A percentile compares a stretch with the other conserved stretches of the same genome.
phyloP scores from a whole-genome alignment of 306 rosid genomes.

The Corylus americana region DNA sequence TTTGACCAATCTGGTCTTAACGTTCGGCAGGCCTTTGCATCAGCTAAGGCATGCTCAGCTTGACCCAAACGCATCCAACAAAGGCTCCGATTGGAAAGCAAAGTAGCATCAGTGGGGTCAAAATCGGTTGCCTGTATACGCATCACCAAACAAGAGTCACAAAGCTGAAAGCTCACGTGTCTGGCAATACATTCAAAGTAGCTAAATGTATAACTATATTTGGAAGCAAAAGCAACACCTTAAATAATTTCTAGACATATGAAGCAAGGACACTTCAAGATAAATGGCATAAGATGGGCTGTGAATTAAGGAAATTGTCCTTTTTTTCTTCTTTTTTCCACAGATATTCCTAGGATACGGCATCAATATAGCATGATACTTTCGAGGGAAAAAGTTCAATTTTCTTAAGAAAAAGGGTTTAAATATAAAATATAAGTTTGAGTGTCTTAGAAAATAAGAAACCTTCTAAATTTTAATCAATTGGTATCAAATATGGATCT shows the following conservation, averaged over 20 bases:
- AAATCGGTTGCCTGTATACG: conserved; percentile 80
- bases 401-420: not conserved
- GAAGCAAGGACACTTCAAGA: no score
- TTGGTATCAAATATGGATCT: no score
- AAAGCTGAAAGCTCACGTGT: conserved; percentile 19
- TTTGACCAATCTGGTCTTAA: conserved; percentile 91
- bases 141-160: conserved; percentile 11
- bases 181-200: no score
- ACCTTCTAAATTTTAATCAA: no score
- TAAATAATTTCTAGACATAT: no score
- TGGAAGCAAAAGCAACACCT: no score
- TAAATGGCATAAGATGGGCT: no score
- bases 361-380: not conserved
- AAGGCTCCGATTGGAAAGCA: conserved; percentile 88
- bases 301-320: not conserved
- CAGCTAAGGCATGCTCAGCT: conserved; percentile 84
- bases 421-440: not conserved
- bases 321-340: not conserved
- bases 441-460: not conserved
- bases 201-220: no score
- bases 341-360: not conserved
- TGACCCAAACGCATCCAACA: conserved; percentile 88
- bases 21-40: conserved; percentile 84
- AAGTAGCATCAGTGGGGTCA: conserved; percentile 63
- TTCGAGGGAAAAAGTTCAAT: not conserved